Evolutionary conservation across 2,329 filamentous ascomycete species (phyloP).

Genomic region (Pseudopyricularia cyperi): DNA sequence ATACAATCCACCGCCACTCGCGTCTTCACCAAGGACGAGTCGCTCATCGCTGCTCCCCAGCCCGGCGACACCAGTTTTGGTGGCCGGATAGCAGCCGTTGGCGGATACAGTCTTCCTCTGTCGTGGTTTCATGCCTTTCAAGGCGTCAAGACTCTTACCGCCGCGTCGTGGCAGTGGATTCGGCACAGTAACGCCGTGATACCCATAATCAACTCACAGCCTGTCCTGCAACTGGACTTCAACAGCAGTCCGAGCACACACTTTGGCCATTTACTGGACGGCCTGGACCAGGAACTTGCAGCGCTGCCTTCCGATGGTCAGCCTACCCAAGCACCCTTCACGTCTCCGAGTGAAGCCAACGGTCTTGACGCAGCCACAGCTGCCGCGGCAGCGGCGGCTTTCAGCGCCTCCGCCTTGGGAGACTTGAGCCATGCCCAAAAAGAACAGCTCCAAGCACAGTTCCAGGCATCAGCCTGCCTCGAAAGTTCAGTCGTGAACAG

Average conservation of each 20-base stretch:
- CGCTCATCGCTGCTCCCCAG: slow-evolving; percentile 2
- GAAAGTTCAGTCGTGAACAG: neutral
- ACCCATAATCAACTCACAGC: slow-evolving; percentile 51
- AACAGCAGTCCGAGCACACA: slow-evolving; percentile 39
- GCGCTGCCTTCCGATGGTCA: slow-evolving; percentile 12
- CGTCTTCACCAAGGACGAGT: slow-evolving; percentile 46
- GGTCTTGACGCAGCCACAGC: neutral
- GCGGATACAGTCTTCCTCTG: slow-evolving; percentile 42
- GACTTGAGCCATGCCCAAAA: neutral
- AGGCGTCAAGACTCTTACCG: slow-evolving; percentile 52
- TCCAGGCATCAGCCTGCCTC: neutral
- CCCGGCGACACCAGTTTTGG: slow-evolving; percentile 2
- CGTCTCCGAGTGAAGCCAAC: neutral
- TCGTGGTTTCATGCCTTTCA: slow-evolving; percentile 57
- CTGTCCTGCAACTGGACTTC: slow-evolving; percentile 46
- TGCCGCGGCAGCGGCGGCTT: neutral
- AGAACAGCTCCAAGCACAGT: neutral
- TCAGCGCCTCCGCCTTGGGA: neutral
- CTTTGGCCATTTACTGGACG: slow-evolving; percentile 47
- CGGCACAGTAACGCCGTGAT: slow-evolving; percentile 42
- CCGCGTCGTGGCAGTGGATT: slow-evolving; percentile 51
- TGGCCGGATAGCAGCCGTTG: slow-evolving; percentile 6
- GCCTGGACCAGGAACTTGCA: slow-evolving; percentile 41
- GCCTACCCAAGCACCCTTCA: neutral
- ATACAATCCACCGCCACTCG: slow-evolving; percentile 53